Evolutionary conservation across 306 rosid genomes (phyloP), one percentile per base, ranked within the genome.

Genomic region (Quillaja saponaria): DNA sequence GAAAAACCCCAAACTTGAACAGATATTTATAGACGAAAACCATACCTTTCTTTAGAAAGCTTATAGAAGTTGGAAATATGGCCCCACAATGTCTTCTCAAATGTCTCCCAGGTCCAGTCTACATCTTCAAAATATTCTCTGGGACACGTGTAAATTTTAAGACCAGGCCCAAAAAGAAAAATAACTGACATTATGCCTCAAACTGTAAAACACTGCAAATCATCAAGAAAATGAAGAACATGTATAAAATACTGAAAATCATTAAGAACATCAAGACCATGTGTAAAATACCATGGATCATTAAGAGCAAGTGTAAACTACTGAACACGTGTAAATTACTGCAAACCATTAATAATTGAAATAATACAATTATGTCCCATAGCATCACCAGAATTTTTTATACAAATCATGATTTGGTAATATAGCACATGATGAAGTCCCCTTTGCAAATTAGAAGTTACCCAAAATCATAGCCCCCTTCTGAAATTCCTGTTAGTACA

Each of bases 81-180:
- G 49, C 78, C 89, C 96, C 98, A 92, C 46, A 92, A 79, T 37
- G 90, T 82, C 84, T 79, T 88, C 84, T 92, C 98, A 84, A 92
- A 92, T 67, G 84, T 84, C 78, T 92, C 98, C 98, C 98, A 88
- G 6, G 95, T 84, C 73, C 35, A 83, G 71, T 92, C 98, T 25
- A 92, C 95, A 31, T 92, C 98, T 84, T 92, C 96, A 78, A 89
- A 92, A 80, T 92, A 89, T 77, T 82, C 94, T 59, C 98, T 92
- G 74, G 40, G 25, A 55, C 58, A 68, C 44, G 70, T 51, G 62
- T 38, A 63, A 79, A 60, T 16, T 49, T 61, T 51, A 55, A 57
- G 34, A 65, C 53, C 31, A 50, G 59, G 56, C n/a, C n/a, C n/a
- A n/a, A n/a, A n/a, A n/a, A n/a, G n/a, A 66, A 41, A 65, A 68